A percentile compares a stretch with the other conserved stretches of the same genome.
phyloP scores from a whole-genome alignment of 83 land plant species.

The Isoetes engelmannii region DNA sequence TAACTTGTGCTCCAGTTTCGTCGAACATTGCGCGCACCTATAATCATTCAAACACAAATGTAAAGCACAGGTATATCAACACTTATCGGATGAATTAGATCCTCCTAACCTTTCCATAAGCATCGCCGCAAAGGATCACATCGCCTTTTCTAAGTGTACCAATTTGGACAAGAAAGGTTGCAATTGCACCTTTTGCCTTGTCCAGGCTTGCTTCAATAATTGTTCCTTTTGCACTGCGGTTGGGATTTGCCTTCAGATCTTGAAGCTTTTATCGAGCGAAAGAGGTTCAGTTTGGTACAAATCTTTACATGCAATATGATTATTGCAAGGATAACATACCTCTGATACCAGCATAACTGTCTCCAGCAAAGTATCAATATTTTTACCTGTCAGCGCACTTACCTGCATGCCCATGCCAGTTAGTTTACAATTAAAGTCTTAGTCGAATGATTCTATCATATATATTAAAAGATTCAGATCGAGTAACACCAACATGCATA shows the following conservation, averaged over 20 bases:
- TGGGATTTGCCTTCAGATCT: constrained; percentile 95
- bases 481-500: too few species aligned
- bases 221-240: constrained; percentile 87
- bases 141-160: constrained; percentile 93
- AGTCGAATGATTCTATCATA: too few species aligned
- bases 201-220: constrained; percentile 92
- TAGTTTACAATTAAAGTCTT: too few species aligned
- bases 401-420: constrained; percentile 41
- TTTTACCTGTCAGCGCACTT: constrained; percentile 89
- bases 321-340: constrained; percentile 34
- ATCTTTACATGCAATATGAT: neutral
- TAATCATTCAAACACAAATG: neutral
- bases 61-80: neutral
- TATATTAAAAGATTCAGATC: too few species aligned
- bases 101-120: constrained; percentile 83
- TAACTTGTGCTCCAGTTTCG: constrained; percentile 71
- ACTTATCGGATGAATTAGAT: neutral
- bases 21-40: constrained; percentile 96
- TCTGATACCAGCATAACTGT: constrained; percentile 95
- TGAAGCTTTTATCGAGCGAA: constrained; percentile 44
- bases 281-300: neutral
- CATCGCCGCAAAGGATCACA: constrained; percentile 82
- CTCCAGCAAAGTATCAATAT: constrained; percentile 74
- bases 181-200: constrained; percentile 82
- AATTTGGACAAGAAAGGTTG: constrained; percentile 93